These are phyloP conservation scores for Canariomyces notabilis DNA, from an alignment of 2,329 filamentous ascomycete genomes.

Conservation along the genomic window DNA sequence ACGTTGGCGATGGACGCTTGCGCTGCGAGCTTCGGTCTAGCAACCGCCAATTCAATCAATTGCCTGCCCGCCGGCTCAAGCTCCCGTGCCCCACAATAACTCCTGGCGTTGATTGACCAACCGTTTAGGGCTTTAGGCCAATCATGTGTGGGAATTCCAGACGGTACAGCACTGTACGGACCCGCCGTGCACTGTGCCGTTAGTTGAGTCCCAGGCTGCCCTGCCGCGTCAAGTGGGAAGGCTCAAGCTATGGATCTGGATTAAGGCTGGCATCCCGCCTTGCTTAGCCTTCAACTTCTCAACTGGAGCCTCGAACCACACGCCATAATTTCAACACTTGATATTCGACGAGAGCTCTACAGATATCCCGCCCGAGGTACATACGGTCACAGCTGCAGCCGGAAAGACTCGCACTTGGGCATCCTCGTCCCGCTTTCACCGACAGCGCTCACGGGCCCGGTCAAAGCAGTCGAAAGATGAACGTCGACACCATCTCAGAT, in stretches of 20 bases:
- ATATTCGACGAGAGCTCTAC: too few species aligned
- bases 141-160: slow-evolving; percentile 18
- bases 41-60: slow-evolving; percentile 12
- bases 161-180: too few species aligned
- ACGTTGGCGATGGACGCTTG: slow-evolving; percentile 19
- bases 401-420: too few species aligned
- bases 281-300: slow-evolving; percentile 17
- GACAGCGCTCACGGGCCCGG: too few species aligned
- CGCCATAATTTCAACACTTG: too few species aligned
- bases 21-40: slow-evolving; percentile 23
- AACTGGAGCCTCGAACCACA: too few species aligned
- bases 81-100: slow-evolving; percentile 21
- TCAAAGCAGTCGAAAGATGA: slow-evolving; percentile 54
- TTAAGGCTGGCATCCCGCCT: neutral
- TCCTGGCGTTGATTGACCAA: too few species aligned
- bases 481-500: slow-evolving; percentile 80
- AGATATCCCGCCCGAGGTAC: too few species aligned
- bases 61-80: slow-evolving; percentile 17
- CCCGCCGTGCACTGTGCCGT: too few species aligned
- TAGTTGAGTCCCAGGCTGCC: slow-evolving; percentile 38
- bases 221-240: slow-evolving; percentile 35
- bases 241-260: neutral
- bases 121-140: too few species aligned
- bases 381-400: too few species aligned
- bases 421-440: neutral